Evolutionary conservation across 2,329 filamentous ascomycete genomes (phyloP), one percentile per base, ranked within the genome.

Genomic region (Cytospora piceae): DNA sequence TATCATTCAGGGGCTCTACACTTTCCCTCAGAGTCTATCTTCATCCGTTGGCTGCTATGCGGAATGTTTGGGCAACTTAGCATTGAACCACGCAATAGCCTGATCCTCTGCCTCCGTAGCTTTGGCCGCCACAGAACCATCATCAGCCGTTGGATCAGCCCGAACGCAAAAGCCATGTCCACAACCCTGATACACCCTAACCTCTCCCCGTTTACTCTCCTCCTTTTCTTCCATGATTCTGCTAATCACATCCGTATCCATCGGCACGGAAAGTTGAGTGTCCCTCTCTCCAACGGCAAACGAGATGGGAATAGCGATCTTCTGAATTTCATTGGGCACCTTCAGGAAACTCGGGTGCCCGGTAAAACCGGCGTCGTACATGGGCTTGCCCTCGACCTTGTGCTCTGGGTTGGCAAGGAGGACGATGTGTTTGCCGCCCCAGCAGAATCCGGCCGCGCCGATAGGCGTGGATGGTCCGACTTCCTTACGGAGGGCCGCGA

Each of bases 381-480:
- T 76, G 3, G 77, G 74, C 67, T 72, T 72, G 46, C 69, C 74
- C 22, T 74, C 71, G 3, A 64, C 64, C 37, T 63, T 67, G 6
- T 74, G 70, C 34, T 68, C 69, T 51, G 68, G 68, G 67, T 79
- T 77, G 14, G 80, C 77, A 4, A 88, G 79, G n/a, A 80, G 72
- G 11, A 85, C 72, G 2, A 79, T 75, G 69, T 87, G 81, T 67
- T 84, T 83, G 29, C 85, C 87, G 29, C 87, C 87, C 86, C 86
- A 89, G 77, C 85, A 89, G 76, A 87, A 89, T 0, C 87, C 87
- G 0, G 83, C 83, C 0, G 79, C 82, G 27, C 81, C 85, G 55
- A 88, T 74, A 20, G 75, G 73, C 8, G 77, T 70, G 51, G 70
- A 58, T 49, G 6, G 68, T 14, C 73, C 73, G 49, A 74, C 72